phyloP scores from a whole-genome alignment of 2,329 filamentous ascomycete genomes.

The Pyricularia sp. region DNA sequence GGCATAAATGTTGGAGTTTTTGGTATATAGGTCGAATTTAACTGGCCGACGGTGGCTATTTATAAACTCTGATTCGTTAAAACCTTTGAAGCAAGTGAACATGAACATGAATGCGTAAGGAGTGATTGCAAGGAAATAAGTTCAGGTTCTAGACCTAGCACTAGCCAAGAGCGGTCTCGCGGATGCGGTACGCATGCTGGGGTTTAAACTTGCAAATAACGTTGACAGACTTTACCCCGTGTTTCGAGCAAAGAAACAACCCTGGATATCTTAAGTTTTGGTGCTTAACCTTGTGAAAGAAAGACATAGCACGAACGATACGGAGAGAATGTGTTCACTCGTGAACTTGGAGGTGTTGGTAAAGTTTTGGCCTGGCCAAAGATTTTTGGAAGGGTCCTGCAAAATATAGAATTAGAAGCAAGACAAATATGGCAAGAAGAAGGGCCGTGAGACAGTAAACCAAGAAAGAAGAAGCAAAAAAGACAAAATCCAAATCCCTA shows the following conservation, averaged over 20 bases:
- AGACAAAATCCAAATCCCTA: background rate
- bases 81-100: too few species aligned
- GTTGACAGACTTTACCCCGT: background rate
- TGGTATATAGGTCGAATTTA: slow-evolving; percentile 1
- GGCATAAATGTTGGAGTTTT: slow-evolving; percentile 4
- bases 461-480: background rate
- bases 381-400: background rate
- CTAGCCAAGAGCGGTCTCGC: too few species aligned
- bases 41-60: background rate
- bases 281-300: background rate
- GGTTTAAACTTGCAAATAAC: background rate
- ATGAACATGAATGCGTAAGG: background rate
- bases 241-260: background rate
- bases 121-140: background rate
- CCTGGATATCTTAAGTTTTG: background rate
- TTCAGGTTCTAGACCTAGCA: background rate
- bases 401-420: background rate
- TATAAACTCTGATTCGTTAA: background rate
- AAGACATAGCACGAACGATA: background rate
- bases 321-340: background rate
- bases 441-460: background rate
- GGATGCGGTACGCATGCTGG: too few species aligned
- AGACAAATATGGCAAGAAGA: background rate
- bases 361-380: background rate
- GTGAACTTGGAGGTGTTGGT: background rate